Base-by-base conservation (phyloP, 371 early-diverging fungal genomes). In the Zychaea mexicana region DNA sequence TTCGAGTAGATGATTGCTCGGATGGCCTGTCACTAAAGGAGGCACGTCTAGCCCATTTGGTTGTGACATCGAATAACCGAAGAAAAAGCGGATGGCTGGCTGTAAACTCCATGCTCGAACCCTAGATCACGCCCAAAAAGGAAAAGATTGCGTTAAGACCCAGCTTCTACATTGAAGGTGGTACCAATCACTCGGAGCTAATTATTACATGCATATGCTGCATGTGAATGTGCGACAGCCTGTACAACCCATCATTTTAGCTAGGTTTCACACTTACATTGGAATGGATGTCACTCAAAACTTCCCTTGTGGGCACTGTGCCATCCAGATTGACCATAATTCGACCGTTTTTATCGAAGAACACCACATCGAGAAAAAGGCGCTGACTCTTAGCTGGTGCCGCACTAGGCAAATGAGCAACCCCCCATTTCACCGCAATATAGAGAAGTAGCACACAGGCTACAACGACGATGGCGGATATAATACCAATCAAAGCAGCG, bases 281-380 rank as follows among this genome's bases (percentile, higher is more conserved):
- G 8, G 36, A 13, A 17, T 54, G n/a, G 27, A 55, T 36, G 26
- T 57, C 53, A 33, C 49, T 62, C 45, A 55, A 56, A 60, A 54
- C 65, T 22, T 52, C 58, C 52, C 12, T 61, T 61, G 64, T 76
- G 8, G 81, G 81, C 5, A 78, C 70, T n/a, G 71, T 56, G 42
- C 81, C 81, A 64, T 78, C 79, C 10, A 68, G 61, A 26, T 66
- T 71, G 19, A 81, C 81, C 17, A 81, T n/a, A 6, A 81, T 73
- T 47, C 72, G 73, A 24, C 78, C 81, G 28, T 61, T 60, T 8
- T 52, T 52, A 49, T 81, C 78, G 49, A 76, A 81, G 46, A 73
- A 68, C 2, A 81, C 67, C 8, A 72, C 63, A 38, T 69, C 73
- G 5, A 81, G 32, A 21, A 77, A 65, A 1, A 81, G 59, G 0